Conservation (phyloP, 257 asterid genomes). For the Paraleonurus japonicus region DNA sequence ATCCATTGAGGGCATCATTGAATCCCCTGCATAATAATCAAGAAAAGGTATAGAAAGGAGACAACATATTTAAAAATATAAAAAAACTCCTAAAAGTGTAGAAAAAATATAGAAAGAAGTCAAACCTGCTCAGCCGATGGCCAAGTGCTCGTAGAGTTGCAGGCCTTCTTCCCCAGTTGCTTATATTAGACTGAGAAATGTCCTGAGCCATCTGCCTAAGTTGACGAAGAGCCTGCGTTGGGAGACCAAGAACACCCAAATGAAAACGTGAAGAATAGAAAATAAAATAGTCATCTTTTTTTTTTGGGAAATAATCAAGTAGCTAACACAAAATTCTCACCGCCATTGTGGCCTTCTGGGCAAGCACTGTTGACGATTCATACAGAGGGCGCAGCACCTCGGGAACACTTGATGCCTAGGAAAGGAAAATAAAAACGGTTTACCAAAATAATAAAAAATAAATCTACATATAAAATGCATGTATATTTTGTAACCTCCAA, state of each 20-base stretch:
- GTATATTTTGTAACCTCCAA: constrained; percentile 53
- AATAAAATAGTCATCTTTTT: background rate
- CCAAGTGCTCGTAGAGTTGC: constrained; percentile 86
- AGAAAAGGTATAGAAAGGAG: background rate
- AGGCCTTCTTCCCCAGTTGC: constrained; percentile 89
- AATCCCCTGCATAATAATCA: constrained; percentile 56
- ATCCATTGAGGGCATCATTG: constrained; percentile 81
- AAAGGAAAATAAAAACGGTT: background rate
- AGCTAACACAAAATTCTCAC: constrained; percentile 36
- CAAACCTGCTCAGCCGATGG: constrained; percentile 84
- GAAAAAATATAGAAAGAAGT: background rate
- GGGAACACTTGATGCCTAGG: constrained; percentile 85
- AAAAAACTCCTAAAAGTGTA: background rate
- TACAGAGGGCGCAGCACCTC: constrained; percentile 96
- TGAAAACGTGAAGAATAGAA: background rate
- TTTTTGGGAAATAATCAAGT: background rate
- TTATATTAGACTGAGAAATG: constrained; percentile 62
- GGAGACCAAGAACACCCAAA: background rate
- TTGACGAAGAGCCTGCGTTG: constrained; percentile 82
- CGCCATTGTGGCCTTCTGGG: constrained; percentile 87
- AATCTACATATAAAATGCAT: background rate
- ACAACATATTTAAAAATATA: background rate
- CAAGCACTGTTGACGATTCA: constrained; percentile 82
- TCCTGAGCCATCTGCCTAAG: constrained; percentile 87
- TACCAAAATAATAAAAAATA: background rate